These are phyloP conservation scores for Arthrinium phaeospermum DNA, from an alignment of 2,329 filamentous ascomycete species.

Conservation along the genomic window DNA sequence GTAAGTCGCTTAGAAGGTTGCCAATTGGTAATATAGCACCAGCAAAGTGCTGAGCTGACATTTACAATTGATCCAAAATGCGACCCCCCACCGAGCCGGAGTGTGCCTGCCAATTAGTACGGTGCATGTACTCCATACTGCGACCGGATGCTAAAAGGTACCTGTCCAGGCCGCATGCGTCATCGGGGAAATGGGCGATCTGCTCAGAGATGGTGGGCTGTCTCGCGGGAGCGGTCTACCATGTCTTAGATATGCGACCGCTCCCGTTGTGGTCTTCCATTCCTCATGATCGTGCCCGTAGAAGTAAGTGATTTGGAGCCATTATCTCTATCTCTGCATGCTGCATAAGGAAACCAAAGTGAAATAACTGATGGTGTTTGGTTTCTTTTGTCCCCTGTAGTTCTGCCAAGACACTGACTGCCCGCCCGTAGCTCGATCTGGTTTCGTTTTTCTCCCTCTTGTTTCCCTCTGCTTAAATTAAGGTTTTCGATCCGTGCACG, in stretches of 20 bases:
- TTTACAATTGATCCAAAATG: not conserved
- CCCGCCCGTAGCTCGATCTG: not conserved
- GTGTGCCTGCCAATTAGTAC: not conserved
- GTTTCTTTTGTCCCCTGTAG: not conserved
- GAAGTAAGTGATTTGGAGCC: too few relatives aligned
- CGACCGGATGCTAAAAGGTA: not conserved
- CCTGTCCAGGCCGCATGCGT: slow-evolving; percentile 1
- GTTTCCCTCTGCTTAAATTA: not conserved
- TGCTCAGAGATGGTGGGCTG: not conserved
- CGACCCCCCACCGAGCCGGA: not conserved
- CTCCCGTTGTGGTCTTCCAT: not conserved
- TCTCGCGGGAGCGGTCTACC: not conserved
- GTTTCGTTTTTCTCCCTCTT: not conserved
- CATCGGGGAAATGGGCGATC: not conserved
- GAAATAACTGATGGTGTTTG: not conserved
- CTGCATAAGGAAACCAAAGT: too few relatives aligned
- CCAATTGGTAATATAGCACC: not conserved
- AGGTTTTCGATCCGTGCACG: not conserved
- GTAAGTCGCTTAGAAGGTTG: not conserved
- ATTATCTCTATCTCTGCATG: not conserved
- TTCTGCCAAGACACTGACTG: not conserved
- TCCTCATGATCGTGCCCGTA: not conserved
- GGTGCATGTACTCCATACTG: not conserved
- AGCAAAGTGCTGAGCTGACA: too few relatives aligned
- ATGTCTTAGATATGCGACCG: slow-evolving; percentile 2